Conservation (phyloP, 495 filamentous ascomycete genomes). For the Daldinia loculata region DNA sequence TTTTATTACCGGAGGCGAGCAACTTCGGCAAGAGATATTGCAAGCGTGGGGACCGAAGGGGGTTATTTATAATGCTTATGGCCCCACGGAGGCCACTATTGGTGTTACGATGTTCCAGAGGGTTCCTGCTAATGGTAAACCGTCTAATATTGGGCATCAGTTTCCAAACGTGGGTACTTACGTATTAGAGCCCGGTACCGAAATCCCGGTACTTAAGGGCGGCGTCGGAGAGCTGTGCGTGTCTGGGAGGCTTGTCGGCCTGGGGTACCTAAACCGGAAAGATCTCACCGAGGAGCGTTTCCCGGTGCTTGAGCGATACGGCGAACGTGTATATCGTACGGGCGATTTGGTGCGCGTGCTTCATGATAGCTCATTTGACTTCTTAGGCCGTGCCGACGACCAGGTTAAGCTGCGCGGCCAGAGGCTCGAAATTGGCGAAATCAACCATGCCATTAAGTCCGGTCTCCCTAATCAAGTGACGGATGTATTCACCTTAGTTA, state of each 20-base stretch:
- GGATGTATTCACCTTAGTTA: slow-evolving; percentile 72
- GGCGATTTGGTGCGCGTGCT: slow-evolving; percentile 80
- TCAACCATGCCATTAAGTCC: slow-evolving; percentile 70
- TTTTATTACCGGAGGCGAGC: slow-evolving; percentile 80
- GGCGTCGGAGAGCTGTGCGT: slow-evolving; percentile 88
- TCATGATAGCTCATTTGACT: slow-evolving; percentile 74
- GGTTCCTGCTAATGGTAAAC: slow-evolving; percentile 73
- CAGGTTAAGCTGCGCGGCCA: slow-evolving; percentile 84
- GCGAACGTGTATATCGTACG: slow-evolving; percentile 73
- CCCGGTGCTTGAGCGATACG: slow-evolving; percentile 60
- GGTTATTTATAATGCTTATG: slow-evolving; percentile 80
- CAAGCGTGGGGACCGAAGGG: slow-evolving; percentile 70
- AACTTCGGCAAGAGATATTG: slow-evolving; percentile 75
- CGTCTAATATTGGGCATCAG: slow-evolving; percentile 85
- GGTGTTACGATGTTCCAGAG: slow-evolving; percentile 82
- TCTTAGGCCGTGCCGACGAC: slow-evolving; percentile 78
- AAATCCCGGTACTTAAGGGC: slow-evolving; percentile 76
- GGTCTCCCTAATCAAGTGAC: slow-evolving; percentile 51
- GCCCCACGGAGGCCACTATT: slow-evolving; percentile 91
- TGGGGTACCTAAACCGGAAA: slow-evolving; percentile 82
- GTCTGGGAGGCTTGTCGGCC: slow-evolving; percentile 84
- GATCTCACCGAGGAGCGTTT: slow-evolving; percentile 73
- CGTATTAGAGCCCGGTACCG: slow-evolving; percentile 74
- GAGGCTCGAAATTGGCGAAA: slow-evolving; percentile 79
- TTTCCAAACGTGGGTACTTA: slow-evolving; percentile 84